A percentile compares a stretch with the other conserved stretches of the same genome.
These are phyloP conservation scores for Vitrella brassicaformis DNA, from an alignment of 73 alveolate genomes.

Conservation along the genomic window DNA sequence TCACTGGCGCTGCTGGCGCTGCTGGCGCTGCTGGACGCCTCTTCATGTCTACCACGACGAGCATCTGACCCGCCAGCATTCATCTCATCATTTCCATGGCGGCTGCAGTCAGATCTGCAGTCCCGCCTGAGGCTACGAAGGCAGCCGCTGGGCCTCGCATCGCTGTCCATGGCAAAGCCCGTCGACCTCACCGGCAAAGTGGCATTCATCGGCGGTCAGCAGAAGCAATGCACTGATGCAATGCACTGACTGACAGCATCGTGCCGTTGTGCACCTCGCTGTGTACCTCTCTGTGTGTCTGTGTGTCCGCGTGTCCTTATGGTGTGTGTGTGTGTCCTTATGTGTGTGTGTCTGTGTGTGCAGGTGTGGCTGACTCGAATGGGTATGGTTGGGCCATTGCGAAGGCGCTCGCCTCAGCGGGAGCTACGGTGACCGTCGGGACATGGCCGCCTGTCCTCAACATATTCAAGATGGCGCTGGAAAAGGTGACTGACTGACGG, in stretches of 20 bases:
- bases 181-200: constrained; percentile 34
- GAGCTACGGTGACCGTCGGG: constrained; percentile 33
- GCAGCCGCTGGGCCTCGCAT: no score
- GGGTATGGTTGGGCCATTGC: constrained; percentile 41
- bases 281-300: not conserved
- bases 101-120: no score
- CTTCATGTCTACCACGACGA: no score
- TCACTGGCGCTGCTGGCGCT: no score
- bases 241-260: not conserved
- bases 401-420: constrained; percentile 32
- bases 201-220: constrained; percentile 21
- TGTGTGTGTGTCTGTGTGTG: not conserved
- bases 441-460: constrained; percentile 41
- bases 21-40: no score
- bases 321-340: not conserved
- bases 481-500: constrained; percentile 1
- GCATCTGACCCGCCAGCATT: no score
- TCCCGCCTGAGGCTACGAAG: no score
- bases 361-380: constrained; percentile 34
- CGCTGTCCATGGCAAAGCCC: constrained; percentile 6
- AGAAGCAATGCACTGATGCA: not conserved
- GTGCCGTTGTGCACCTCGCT: no score
- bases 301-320: not conserved
- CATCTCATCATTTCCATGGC: no score
- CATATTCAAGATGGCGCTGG: constrained; percentile 35